Evolutionary conservation across 305 asterid genomes (phyloP).

Genomic region (Petunia hybrid): DNA sequence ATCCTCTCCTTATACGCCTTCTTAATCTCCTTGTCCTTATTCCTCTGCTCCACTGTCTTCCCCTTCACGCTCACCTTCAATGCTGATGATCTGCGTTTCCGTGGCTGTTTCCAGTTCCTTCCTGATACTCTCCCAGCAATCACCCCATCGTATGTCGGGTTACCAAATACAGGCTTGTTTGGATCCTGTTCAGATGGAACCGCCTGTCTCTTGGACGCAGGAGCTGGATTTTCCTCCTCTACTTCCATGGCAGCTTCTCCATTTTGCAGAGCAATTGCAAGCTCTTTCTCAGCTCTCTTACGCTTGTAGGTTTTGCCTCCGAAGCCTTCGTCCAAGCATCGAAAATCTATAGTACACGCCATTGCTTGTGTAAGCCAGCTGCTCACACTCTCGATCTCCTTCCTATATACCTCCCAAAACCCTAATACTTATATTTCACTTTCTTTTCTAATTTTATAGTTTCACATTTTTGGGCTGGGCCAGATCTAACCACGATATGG

Average conservation of each 20-base stretch:
- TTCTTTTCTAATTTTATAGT: background rate
- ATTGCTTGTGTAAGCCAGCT: constrained; percentile 35
- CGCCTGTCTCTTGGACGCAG: constrained; percentile 71
- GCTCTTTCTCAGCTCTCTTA: constrained; percentile 57
- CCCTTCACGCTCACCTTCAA: constrained; percentile 66
- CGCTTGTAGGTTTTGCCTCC: constrained; percentile 97
- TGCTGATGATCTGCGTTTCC: constrained; percentile 79
- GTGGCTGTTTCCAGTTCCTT: constrained; percentile 88
- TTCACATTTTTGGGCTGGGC: constrained; percentile 22
- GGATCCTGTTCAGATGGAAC: constrained; percentile 61
- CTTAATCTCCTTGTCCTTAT: constrained; percentile 78
- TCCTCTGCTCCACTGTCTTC: constrained; percentile 66
- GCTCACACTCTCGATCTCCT: background rate
- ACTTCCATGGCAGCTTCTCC: constrained; percentile 36
- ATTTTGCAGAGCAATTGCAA: background rate
- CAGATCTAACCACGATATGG: background rate
- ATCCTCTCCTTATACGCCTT: constrained; percentile 86
- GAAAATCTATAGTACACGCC: constrained; percentile 92
- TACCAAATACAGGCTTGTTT: constrained; percentile 66
- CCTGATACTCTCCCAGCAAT: constrained; percentile 88
- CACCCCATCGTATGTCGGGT: constrained; percentile 80
- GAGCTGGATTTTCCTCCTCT: constrained; percentile 44
- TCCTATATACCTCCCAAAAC: background rate
- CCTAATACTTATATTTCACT: background rate
- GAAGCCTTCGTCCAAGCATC: constrained; percentile 83